phyloP scores from a whole-genome alignment of 176 grass and related monocot species.

The Phragmites australis region DNA sequence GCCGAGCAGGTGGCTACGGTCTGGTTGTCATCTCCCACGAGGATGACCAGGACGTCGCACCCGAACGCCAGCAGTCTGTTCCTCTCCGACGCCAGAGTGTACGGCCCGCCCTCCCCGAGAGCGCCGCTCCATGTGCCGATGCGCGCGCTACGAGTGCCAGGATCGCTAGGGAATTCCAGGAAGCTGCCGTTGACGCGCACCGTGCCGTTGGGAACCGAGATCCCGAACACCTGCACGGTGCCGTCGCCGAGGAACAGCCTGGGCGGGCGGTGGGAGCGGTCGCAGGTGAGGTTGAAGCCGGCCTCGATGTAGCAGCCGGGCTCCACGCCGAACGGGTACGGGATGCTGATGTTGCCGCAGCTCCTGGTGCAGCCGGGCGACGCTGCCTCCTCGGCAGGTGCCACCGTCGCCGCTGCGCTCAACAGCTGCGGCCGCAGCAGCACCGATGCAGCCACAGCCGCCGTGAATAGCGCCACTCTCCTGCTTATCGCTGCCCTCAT shows the following conservation, averaged over 20 bases:
- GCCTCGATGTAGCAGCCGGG: slow-evolving; percentile 30
- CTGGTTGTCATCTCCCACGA: neutral
- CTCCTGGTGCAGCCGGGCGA: slow-evolving; percentile 22
- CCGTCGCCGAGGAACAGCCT: slow-evolving; percentile 41
- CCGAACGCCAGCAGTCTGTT: slow-evolving; percentile 39
- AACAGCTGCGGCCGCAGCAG: neutral
- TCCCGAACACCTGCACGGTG: slow-evolving; percentile 27
- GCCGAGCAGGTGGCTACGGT: slow-evolving; percentile 25
- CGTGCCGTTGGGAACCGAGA: neutral
- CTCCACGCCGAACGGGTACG: slow-evolving; percentile 49
- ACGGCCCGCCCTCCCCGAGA: neutral
- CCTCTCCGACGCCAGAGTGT: neutral
- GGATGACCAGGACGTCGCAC: slow-evolving; percentile 22
- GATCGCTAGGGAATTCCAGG: no score
- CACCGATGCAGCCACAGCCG: neutral
- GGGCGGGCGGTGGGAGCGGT: slow-evolving; percentile 11
- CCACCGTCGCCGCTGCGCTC: neutral
- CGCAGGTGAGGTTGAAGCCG: slow-evolving; percentile 50
- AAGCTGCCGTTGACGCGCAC: neutral
- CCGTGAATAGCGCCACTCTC: neutral
- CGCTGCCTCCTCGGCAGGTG: no score
- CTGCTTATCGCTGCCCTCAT: neutral
- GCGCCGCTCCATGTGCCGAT: neutral
- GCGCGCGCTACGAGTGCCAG: no score
- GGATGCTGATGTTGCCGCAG: slow-evolving; percentile 43